These are phyloP conservation scores for Coemansia sp. DNA, from an alignment of 192 early-diverging fungal species.

Conservation along the genomic window DNA sequence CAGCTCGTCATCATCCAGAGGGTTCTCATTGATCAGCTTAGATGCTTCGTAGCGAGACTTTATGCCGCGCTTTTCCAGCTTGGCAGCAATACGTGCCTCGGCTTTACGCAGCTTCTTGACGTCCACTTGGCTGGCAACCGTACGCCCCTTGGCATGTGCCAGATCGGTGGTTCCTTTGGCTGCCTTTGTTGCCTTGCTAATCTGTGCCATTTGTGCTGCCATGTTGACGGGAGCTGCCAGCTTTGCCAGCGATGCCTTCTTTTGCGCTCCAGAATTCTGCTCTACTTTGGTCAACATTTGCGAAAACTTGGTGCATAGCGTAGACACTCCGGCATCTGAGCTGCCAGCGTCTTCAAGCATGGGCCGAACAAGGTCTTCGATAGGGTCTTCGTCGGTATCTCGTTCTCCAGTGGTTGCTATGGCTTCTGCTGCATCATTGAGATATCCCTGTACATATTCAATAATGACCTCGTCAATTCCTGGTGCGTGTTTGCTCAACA, in stretches of 20 bases:
- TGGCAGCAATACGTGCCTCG: conserved; percentile 87
- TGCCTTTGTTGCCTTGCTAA: conserved; percentile 57
- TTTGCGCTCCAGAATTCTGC: conserved; percentile 30
- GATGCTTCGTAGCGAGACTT: conserved; percentile 72
- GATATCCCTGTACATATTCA: conserved; percentile 74
- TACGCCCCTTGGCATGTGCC: conserved; percentile 64
- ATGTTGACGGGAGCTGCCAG: conserved; percentile 62
- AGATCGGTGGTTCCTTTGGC: conserved; percentile 60
- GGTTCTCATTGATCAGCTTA: conserved; percentile 64
- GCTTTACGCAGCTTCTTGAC: conserved; percentile 84
- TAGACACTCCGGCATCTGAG: conserved; percentile 59
- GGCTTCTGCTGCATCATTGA: conserved; percentile 55
- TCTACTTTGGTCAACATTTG: conserved; percentile 54
- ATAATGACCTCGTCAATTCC: conserved; percentile 71
- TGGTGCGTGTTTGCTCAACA: conserved; percentile 60
- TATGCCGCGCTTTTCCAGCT: conserved; percentile 78
- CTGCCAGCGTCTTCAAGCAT: conserved; percentile 70
- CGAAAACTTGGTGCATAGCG: conserved; percentile 69
- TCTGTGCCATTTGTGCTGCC: conserved; percentile 69
- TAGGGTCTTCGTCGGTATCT: conserved; percentile 31
- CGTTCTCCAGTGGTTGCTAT: conserved; percentile 29
- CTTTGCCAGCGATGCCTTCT: conserved; percentile 45
- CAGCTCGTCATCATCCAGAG: conserved; percentile 64
- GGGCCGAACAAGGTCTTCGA: conserved; percentile 64
- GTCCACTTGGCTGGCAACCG: conserved; percentile 71